Evolutionary conservation across 2,329 filamentous ascomycete species (phyloP).

Genomic region (Cryphonectria nitschkei): DNA sequence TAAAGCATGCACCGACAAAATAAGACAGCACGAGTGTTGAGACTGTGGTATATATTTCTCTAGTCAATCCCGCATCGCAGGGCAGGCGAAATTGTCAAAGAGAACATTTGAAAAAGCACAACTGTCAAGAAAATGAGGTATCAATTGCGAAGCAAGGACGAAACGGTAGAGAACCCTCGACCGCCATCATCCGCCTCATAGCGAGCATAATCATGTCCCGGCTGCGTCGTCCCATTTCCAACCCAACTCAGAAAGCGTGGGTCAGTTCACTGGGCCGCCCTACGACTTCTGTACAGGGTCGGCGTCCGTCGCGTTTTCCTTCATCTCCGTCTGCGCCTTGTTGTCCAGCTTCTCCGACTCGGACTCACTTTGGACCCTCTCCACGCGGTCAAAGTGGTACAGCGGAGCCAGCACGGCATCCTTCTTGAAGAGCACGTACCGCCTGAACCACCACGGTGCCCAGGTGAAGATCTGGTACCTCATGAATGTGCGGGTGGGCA

Average conservation of each 20-base stretch:
- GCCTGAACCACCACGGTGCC: slow-evolving; percentile 63
- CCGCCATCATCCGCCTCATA: not conserved
- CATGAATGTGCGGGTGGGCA: slow-evolving; percentile 61
- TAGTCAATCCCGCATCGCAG: not conserved
- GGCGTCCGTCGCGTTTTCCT: not conserved
- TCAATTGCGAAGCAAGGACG: not conserved
- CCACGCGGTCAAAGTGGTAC: slow-evolving; percentile 43
- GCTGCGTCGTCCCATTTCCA: not conserved
- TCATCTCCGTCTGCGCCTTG: slow-evolving; percentile 7
- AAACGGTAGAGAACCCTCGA: not conserved
- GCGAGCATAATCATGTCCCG: not conserved
- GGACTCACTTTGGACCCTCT: slow-evolving; percentile 4
- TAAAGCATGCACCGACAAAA: not conserved
- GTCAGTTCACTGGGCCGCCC: not conserved
- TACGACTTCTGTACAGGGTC: not conserved
- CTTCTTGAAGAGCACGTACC: slow-evolving; percentile 57
- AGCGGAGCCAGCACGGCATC: slow-evolving; percentile 45
- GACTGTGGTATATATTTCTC: not conserved
- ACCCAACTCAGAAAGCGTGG: not conserved
- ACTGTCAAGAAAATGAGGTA: slow-evolving; percentile 3
- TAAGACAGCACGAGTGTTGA: not conserved
- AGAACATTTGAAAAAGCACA: not conserved
- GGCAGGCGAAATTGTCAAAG: too few species aligned
- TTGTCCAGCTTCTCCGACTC: slow-evolving; percentile 16
- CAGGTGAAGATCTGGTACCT: slow-evolving; percentile 59